Conservation (phyloP, 306 rosid species). For the Fragaria nilgerrensis region DNA sequence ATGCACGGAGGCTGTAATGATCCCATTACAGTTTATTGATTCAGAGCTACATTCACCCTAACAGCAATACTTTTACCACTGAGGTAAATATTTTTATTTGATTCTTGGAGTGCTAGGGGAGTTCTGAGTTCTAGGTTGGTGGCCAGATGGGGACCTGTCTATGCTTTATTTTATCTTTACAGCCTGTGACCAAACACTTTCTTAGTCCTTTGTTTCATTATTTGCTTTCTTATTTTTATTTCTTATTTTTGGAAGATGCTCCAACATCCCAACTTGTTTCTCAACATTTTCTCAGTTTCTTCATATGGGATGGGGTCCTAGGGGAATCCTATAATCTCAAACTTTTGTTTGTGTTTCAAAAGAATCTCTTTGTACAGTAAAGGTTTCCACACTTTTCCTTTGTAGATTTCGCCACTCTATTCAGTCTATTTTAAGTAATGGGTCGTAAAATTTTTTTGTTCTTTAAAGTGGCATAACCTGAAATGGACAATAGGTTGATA, state of each 20-base stretch:
- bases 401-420: too few species aligned
- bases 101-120: conserved; percentile 19
- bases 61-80: not conserved
- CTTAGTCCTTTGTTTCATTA: not conserved
- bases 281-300: not conserved
- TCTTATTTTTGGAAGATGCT: not conserved
- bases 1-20: not conserved
- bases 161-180: conserved; percentile 28
- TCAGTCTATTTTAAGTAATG: too few species aligned
- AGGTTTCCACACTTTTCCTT: too few species aligned
- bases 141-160: conserved; percentile 32
- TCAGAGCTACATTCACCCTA: conserved; percentile 1
- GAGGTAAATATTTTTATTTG: not conserved
- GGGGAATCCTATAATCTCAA: not conserved
- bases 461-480: too few species aligned
- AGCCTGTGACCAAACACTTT: conserved; percentile 28
- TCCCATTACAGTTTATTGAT: not conserved
- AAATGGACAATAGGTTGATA: too few species aligned
- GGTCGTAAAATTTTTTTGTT: too few species aligned
- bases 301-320: not conserved
- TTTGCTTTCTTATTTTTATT: not conserved
- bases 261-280: not conserved
- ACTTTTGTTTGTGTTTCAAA: not conserved
- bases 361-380: not conserved
- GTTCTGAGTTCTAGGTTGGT: conserved; percentile 10